Base-by-base conservation (phyloP, 495 filamentous ascomycete species). In the Neurospora hispaniola region DNA sequence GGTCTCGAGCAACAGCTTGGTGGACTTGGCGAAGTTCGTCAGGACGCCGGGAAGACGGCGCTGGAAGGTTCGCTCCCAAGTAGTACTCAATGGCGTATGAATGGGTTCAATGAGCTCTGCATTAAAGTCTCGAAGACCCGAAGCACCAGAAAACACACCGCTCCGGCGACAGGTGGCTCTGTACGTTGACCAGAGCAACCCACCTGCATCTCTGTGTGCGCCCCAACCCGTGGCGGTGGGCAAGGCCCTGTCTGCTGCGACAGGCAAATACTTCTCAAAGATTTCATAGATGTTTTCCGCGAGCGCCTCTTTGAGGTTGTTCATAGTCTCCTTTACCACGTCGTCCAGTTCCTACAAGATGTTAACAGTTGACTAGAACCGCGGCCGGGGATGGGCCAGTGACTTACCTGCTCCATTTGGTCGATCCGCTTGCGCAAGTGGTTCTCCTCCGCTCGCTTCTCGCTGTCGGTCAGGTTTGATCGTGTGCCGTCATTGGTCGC, bases 41-140 rank as follows among this genome's bases (percentile, higher is more conserved):
- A 84, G 54, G n/a, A 70, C n/a, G 0, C 48, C 18, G 0, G 80
- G 81, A 4, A 84, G 20, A 0, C 75, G 76, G 39, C 74, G 74
- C 42, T 81, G 82, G 73, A 91, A 91, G 9, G 83, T 79, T 44
- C 81, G 83, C 72, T 90, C 89, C 89, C 90, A 91, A 66, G 54
- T 3, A 2, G 54, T 62, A 62, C 54, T 62, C 2, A 62, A 16
- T 2, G 54, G 54, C 2, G 54, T 62, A 12, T 62, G 6, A 6
- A 62, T 62, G 0, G 89, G 88, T 16, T 86, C 84, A 4, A 83
- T 82, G 5, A 86, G 80, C 31, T 83, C 81, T 20, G 71, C 76
- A 54, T 90, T 90, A 76, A 88, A 86, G 70, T 89, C 85, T 35
- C 79, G 79, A 3, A 74, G 71, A 0, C 85, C 85, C 11, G 71